Conservation (phyloP, 2,329 filamentous ascomycete genomes). For the Fusarium proliferatum region DNA sequence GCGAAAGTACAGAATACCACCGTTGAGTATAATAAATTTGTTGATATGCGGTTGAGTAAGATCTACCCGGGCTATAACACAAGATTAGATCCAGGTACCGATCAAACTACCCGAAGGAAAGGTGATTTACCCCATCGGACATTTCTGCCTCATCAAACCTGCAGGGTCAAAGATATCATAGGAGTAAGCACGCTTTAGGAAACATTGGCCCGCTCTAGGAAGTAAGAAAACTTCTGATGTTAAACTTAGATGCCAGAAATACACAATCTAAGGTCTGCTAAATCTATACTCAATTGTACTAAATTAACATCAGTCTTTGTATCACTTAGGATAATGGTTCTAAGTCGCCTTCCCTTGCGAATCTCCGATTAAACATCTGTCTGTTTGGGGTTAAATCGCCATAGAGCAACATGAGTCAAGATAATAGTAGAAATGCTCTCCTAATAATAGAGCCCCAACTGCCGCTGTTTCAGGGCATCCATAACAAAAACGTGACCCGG, state of each 20-base stretch:
- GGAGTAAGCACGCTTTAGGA: no score
- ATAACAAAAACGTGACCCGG: slow-evolving; percentile 11
- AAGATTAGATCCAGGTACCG: not conserved
- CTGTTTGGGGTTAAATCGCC: not conserved
- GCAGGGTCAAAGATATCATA: no score
- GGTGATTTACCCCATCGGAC: not conserved
- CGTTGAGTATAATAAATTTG: not conserved
- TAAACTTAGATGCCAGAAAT: not conserved
- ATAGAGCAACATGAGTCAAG: not conserved
- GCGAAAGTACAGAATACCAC: not conserved
- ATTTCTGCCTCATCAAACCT: not conserved
- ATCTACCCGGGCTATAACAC: not conserved
- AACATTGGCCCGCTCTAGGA: not conserved
- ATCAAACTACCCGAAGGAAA: not conserved
- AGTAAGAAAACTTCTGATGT: not conserved
- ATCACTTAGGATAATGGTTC: not conserved
- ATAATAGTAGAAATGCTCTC: not conserved
- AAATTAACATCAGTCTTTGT: not conserved
- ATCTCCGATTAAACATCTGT: not conserved
- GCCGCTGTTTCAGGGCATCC: slow-evolving; percentile 2
- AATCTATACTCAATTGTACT: not conserved
- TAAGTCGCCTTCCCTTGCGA: not conserved
- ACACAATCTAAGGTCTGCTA: not conserved
- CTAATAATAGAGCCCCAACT: not conserved
- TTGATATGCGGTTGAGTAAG: not conserved